These are phyloP conservation scores for Aspergillus coremiiformis DNA, from an alignment of 495 filamentous ascomycete genomes.

Conservation along the genomic window DNA sequence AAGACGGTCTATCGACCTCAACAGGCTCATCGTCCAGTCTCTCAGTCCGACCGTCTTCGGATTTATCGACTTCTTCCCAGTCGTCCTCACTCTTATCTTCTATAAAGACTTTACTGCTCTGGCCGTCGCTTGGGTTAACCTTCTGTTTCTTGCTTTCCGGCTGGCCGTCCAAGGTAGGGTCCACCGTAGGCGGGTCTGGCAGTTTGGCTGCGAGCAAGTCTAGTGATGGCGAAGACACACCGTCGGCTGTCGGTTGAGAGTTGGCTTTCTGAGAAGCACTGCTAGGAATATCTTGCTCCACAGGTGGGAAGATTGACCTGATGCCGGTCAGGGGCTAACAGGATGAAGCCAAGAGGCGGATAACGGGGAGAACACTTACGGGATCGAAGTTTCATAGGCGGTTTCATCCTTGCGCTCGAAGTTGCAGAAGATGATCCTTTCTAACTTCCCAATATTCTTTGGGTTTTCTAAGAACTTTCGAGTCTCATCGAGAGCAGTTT, in stretches of 20 bases:
- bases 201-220: slow-evolving; percentile 20
- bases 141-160: slow-evolving; percentile 28
- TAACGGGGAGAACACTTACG: slow-evolving; percentile 50
- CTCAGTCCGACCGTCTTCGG: slow-evolving; percentile 19
- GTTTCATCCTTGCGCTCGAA: slow-evolving; percentile 70
- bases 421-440: slow-evolving; percentile 72
- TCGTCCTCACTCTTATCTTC: slow-evolving; percentile 27
- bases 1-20: slow-evolving; percentile 21
- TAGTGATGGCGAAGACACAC: slow-evolving; percentile 19
- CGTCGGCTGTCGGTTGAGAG: slow-evolving; percentile 5
- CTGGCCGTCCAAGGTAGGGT: slow-evolving; percentile 20
- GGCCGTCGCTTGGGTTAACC: slow-evolving; percentile 2
- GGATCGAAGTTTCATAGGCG: slow-evolving; percentile 60
- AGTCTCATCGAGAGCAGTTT: slow-evolving; percentile 59
- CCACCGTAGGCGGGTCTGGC: slow-evolving; percentile 24
- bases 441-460: slow-evolving; percentile 47
- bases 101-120: slow-evolving; percentile 3
- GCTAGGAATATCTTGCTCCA: slow-evolving; percentile 15
- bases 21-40: slow-evolving; percentile 25
- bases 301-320: slow-evolving; percentile 28
- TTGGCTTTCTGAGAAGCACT: not conserved
- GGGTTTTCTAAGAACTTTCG: slow-evolving; percentile 59
- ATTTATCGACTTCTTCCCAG: slow-evolving; percentile 33
- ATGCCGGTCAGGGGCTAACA: slow-evolving; percentile 4
- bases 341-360: not conserved